Evolutionary conservation across 192 early-diverging fungal species (phyloP).

Genomic region (Irineochytrium annulatum): DNA sequence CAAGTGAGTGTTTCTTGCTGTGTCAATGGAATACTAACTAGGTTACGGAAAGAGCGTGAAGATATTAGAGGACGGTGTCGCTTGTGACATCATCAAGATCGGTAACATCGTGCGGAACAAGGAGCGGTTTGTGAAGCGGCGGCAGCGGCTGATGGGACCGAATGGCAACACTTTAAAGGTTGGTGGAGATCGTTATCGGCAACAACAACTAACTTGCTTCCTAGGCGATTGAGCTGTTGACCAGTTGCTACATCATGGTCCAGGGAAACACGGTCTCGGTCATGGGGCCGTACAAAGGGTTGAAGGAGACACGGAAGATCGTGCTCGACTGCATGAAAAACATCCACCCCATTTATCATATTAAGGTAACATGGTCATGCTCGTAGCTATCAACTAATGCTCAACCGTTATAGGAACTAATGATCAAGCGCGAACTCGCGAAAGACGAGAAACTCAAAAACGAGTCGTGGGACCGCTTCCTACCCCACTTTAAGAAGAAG

Average conservation of each 20-base stretch:
- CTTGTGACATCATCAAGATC: slow-evolving; percentile 97
- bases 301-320: slow-evolving; percentile 84
- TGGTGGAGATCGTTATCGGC: neutral
- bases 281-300: slow-evolving; percentile 87
- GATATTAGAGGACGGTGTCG: slow-evolving; percentile 86
- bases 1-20: slow-evolving; percentile 48
- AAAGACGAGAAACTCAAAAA: slow-evolving; percentile 91
- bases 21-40: no score
- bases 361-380: slow-evolving; percentile 61
- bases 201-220: no score
- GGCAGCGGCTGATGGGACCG: slow-evolving; percentile 92
- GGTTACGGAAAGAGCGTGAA: slow-evolving; percentile 77
- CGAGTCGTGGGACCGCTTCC: slow-evolving; percentile 96
- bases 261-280: slow-evolving; percentile 94
- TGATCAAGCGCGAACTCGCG: slow-evolving; percentile 97
- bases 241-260: slow-evolving; percentile 94
- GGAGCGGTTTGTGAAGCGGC: slow-evolving; percentile 95
- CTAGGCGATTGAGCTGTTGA: slow-evolving; percentile 91
- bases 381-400: neutral
- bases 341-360: slow-evolving; percentile 98
- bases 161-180: slow-evolving; percentile 91
- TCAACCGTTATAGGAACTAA: slow-evolving; percentile 67
- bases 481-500: slow-evolving; percentile 94
- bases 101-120: slow-evolving; percentile 93
- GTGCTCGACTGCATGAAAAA: slow-evolving; percentile 98